Percentiles rank a stretch among this genome's conserved stretches.
phyloP scores from a whole-genome alignment of 495 filamentous ascomycete genomes.

The Xylaria cubensis region DNA sequence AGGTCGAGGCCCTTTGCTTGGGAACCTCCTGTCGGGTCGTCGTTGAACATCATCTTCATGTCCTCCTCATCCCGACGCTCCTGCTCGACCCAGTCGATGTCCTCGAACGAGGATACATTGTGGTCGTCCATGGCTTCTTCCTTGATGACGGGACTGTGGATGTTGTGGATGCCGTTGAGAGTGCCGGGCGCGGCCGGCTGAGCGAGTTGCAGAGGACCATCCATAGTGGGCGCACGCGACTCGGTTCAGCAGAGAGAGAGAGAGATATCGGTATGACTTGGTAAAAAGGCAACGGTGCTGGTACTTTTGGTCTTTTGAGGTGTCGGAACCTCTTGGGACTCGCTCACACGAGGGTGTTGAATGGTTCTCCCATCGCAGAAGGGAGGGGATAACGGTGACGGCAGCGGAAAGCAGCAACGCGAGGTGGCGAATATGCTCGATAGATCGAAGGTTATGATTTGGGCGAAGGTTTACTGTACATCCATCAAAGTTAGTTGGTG shows the following conservation, averaged over 20 bases:
- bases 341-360: conserved; percentile 17
- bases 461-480: background rate
- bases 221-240: conserved; percentile 14
- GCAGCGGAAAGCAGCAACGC: conserved; percentile 3
- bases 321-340: conserved; percentile 13
- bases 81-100: conserved; percentile 41
- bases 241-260: background rate
- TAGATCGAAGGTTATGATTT: background rate
- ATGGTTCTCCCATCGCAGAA: conserved; percentile 18
- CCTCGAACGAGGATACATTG: conserved; percentile 30
- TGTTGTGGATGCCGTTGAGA: conserved; percentile 6
- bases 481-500: background rate
- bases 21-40: conserved; percentile 16
- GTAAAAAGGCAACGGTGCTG: background rate
- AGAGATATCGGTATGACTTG: background rate
- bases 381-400: background rate
- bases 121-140: conserved; percentile 38
- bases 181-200: conserved; percentile 15
- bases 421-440: background rate
- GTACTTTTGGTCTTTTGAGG: background rate
- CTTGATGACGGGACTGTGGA: conserved; percentile 30
- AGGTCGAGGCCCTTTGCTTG: conserved; percentile 26
- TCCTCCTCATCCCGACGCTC: conserved; percentile 37
- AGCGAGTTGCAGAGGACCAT: conserved; percentile 15
- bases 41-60: conserved; percentile 35